Evolutionary conservation across 225 moss, liverwort and hornwort species (phyloP), one percentile per base, ranked within the genome.

Genomic region (Takakia lepidozioides): DNA sequence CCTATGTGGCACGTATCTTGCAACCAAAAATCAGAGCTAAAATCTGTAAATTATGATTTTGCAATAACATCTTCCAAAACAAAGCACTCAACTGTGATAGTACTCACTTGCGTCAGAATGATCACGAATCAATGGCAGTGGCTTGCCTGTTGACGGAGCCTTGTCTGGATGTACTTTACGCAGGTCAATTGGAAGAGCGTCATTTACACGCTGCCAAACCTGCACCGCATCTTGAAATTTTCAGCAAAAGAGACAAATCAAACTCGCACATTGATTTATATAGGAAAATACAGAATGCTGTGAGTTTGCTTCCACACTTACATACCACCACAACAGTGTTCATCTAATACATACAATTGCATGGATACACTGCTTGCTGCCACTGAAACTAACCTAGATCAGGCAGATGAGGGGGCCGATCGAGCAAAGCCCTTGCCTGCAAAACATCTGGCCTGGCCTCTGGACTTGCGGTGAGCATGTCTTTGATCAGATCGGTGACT

Each of bases 361-460:
- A 32, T 32, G 32, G 32, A 32, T 32, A 32, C 49, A 63, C 65
- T 68, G 71, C 67, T 72, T 69, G 85, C 88, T 85, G 78, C 81
- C 78, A 83, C 78, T 78, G 83, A 88, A 82, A 93, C 93, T 93
- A 93, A 93, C 93, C 93, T 93, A 93, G 62, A 65, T 86, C 71
- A 88, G 82, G 85, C 73, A 92, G 92, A 75, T 83, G 76, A 74
- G 81, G 83, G 75, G 83, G 88, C 88, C 85, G 71, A 83, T 86
- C 81, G 80, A 88, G 76, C 88, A 88, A 81, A 88, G 88, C 88
- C 88, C 93, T 93, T 93, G 93, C 93, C 93, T 93, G 93, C 85
- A 81, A 83, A 71, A 85, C 83, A 98, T 87, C 87, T 38, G 98
- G 98, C 80, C 98, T 91, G 53, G 75, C 80, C 57, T 85, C 87